These are phyloP conservation scores for Coleophoma crateriformis DNA, from an alignment of 2,329 filamentous ascomycete species.

Conservation along the genomic window DNA sequence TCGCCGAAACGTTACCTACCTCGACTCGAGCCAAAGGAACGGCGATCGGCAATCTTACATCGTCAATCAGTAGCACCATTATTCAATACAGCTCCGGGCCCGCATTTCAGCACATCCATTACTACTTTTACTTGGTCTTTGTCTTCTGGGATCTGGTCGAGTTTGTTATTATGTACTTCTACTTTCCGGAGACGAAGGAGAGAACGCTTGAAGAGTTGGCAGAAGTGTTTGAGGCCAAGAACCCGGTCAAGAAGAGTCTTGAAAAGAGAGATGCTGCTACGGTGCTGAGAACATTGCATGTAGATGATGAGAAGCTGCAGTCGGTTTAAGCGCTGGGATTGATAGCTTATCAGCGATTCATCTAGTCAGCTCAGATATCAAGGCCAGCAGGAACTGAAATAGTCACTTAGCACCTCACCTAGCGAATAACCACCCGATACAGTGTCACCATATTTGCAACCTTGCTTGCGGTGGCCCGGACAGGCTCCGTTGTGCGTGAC, in stretches of 20 bases:
- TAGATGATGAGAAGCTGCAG: constrained; percentile 23
- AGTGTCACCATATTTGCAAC: too few species aligned
- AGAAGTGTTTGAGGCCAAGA: constrained; percentile 42
- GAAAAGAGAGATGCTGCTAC: constrained; percentile 32
- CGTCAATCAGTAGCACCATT: constrained; percentile 28
- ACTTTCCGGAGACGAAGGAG: constrained; percentile 50
- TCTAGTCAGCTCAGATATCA: too few species aligned
- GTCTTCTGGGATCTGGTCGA: constrained; percentile 25
- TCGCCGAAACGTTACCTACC: constrained; percentile 40
- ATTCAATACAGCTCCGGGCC: constrained; percentile 30
- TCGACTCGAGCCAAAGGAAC: constrained; percentile 35
- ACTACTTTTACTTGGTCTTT: constrained; percentile 29
- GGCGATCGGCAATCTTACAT: constrained; percentile 37
- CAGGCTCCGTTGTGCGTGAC: too few species aligned
- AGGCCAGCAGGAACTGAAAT: too few species aligned
- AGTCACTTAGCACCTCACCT: too few species aligned
- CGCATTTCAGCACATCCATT: constrained; percentile 28
- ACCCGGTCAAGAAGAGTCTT: constrained; percentile 35
- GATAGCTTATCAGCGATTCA: too few species aligned
- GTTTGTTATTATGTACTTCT: constrained; percentile 41
- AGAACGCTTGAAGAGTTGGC: constrained; percentile 49
- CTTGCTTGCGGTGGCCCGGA: too few species aligned
- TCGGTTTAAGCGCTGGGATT: background rate
- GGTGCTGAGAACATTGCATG: constrained; percentile 34
- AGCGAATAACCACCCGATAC: too few species aligned